Conservation (phyloP, 2,329 filamentous ascomycete species). For the Sporothrix protearum region DNA sequence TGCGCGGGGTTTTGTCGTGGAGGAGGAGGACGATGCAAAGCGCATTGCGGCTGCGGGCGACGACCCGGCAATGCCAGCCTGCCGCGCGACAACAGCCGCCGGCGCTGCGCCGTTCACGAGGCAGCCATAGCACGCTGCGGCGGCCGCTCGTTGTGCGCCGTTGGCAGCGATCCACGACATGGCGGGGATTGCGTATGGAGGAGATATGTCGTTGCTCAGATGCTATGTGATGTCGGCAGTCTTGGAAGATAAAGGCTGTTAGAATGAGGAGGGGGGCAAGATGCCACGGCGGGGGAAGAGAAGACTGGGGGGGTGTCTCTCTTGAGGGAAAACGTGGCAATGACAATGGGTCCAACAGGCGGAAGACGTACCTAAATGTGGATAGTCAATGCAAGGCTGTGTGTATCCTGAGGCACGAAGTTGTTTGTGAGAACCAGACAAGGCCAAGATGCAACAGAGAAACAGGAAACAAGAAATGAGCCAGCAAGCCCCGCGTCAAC, state of each 20-base stretch:
- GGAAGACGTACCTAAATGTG: constrained; percentile 1
- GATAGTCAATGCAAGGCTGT: not conserved
- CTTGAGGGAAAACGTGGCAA: not conserved
- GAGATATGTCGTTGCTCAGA: not conserved
- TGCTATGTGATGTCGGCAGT: not conserved
- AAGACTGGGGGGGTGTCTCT: not conserved
- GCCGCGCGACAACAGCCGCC: constrained; percentile 14
- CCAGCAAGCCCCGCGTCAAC: not conserved
- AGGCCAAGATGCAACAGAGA: not conserved
- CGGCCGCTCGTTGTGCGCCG: constrained; percentile 22
- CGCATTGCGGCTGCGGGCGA: constrained; percentile 5
- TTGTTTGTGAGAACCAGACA: not conserved
- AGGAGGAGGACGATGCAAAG: constrained; percentile 22
- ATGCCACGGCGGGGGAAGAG: constrained; percentile 1
- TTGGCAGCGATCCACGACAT: constrained; percentile 28
- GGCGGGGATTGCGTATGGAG: not conserved
- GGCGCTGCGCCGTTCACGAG: constrained; percentile 22
- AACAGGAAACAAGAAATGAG: not conserved
- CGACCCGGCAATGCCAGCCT: not conserved
- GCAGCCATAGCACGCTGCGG: constrained; percentile 25
- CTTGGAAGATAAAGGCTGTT: not conserved
- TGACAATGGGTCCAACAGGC: not conserved
- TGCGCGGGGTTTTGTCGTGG: constrained; percentile 22
- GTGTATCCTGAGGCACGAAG: not conserved
- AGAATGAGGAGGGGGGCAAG: not conserved